Conservation (phyloP, 192 early-diverging fungal species). For the Martensiomyces pterosporus region DNA sequence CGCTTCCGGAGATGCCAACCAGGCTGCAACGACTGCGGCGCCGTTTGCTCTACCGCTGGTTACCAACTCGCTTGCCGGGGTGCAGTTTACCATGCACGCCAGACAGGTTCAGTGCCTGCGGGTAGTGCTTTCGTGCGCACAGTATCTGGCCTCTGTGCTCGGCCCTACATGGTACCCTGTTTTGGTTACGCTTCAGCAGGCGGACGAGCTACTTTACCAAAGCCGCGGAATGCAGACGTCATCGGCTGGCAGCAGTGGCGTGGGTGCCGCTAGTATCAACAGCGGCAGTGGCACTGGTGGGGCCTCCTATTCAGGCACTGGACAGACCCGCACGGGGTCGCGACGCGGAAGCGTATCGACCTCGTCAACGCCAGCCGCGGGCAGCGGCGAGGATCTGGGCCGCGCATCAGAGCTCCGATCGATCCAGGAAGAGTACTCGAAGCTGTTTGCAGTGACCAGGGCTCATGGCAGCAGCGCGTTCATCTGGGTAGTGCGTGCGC, state of each 20-base stretch:
- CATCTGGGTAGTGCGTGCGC: slow-evolving; percentile 20
- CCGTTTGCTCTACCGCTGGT: slow-evolving; percentile 17
- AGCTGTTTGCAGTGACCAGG: slow-evolving; percentile 15
- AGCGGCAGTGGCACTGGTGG: not conserved
- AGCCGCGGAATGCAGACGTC: too few relatives aligned
- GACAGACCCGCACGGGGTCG: not conserved
- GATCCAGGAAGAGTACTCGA: slow-evolving; percentile 16
- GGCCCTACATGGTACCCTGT: slow-evolving; percentile 84
- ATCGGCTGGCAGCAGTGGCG: too few relatives aligned
- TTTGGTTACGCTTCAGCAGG: slow-evolving; percentile 82
- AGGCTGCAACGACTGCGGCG: too few relatives aligned
- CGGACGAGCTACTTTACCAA: slow-evolving; percentile 69
- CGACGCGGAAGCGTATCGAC: not conserved
- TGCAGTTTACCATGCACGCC: slow-evolving; percentile 56
- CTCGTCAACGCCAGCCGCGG: not conserved
- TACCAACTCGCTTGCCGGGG: slow-evolving; percentile 12
- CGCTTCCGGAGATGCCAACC: too few relatives aligned
- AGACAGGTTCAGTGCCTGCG: slow-evolving; percentile 77
- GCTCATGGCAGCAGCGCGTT: slow-evolving; percentile 9
- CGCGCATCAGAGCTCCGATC: slow-evolving; percentile 6
- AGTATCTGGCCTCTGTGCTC: slow-evolving; percentile 68
- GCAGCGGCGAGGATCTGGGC: not conserved
- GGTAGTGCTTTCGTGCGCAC: slow-evolving; percentile 64
- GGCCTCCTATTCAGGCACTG: not conserved
- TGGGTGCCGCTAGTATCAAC: too few relatives aligned